Evolutionary conservation across 2,329 filamentous ascomycete species (phyloP), one percentile per base, ranked within the genome.

Genomic region (Pseudogymnoascus sp.): DNA sequence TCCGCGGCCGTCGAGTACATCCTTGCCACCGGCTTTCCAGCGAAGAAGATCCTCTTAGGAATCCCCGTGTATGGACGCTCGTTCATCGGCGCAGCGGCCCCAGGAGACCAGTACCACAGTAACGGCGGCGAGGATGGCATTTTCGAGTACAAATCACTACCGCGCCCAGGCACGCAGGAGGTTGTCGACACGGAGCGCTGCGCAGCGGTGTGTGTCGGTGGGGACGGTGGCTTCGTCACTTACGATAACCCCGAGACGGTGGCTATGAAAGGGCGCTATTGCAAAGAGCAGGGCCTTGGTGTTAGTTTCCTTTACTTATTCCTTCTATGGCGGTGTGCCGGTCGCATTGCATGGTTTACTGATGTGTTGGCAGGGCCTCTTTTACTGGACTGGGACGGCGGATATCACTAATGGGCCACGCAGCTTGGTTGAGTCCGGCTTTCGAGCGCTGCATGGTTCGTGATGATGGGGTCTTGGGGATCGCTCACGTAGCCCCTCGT

Each of bases 191-290:
- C 83, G 68, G 78, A 84, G 16, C 77, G 84, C 28, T 86, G 87
- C 11, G 88, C 89, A 16, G 89, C 90, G 5, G 88, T 84, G 69
- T 93, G 89, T 69, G 77, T 85, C 1, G 88, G 89, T 5, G 86
- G 82, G 1, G 89, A 91, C 69, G 88, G 88, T 2, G 90, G 89
- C 0, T 93, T 92, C 68, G 84, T 93, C 43, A 88, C 84, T 1
- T 95, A 93, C 72, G 90, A 95, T 74, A 92, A 88, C 67, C 85
- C 88, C 3, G 84, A 87, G 46, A 92, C 89, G 2, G 89, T 93
- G 36, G 82, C 82, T 74, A 82, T 86, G 73, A 95, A 95, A 76
- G 90, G 88, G 1, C 77, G 80, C 5, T 93, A 88, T 73, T 90
- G 87, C 73, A 88, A 85, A 69, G 83, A 88, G 69, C 87, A 88